A percentile compares a stretch with the other conserved stretches of the same genome.
Evolutionary conservation across 768 basidiomycete species (phyloP).

Genomic region (Kwoniella shandongensis): DNA sequence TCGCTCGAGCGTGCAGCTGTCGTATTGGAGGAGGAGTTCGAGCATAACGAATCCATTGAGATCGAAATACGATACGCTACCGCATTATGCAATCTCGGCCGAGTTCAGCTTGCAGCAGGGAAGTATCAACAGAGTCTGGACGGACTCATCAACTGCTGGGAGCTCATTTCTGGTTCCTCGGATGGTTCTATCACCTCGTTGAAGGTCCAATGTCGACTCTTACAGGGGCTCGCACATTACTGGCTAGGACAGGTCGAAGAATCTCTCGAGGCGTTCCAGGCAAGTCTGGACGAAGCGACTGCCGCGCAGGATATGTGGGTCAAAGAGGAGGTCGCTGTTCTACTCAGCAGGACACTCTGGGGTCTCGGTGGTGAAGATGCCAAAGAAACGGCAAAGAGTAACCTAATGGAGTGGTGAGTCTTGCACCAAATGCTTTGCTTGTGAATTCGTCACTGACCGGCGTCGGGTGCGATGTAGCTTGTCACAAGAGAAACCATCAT

Average conservation of each 20-base stretch:
- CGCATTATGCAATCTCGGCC: constrained; percentile 77
- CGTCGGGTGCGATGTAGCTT: too few species aligned
- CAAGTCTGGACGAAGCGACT: constrained; percentile 59
- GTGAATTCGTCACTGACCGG: too few species aligned
- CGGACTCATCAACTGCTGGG: constrained; percentile 70
- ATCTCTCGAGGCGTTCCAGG: constrained; percentile 69
- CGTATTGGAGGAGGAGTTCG: constrained; percentile 82
- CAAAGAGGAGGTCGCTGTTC: constrained; percentile 68
- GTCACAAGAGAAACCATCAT: constrained; percentile 70
- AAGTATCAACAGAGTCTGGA: constrained; percentile 66
- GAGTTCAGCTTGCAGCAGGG: constrained; percentile 65
- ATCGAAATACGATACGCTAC: constrained; percentile 78
- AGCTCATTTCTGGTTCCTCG: constrained; percentile 60
- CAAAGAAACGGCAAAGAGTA: constrained; percentile 71
- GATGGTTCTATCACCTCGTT: constrained; percentile 52
- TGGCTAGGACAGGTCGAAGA: constrained; percentile 63
- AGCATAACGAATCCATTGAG: constrained; percentile 74
- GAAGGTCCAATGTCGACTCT: constrained; percentile 56
- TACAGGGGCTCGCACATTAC: constrained; percentile 71
- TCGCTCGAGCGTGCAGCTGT: constrained; percentile 65
- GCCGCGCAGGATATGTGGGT: constrained; percentile 49
- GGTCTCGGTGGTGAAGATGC: constrained; percentile 72
- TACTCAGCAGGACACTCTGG: constrained; percentile 87
- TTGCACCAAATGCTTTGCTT: too few species aligned
- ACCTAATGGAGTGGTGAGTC: constrained; percentile 76